Base-by-base conservation (phyloP, 148 eudicot genomes). In the Talinum fruticosum region DNA sequence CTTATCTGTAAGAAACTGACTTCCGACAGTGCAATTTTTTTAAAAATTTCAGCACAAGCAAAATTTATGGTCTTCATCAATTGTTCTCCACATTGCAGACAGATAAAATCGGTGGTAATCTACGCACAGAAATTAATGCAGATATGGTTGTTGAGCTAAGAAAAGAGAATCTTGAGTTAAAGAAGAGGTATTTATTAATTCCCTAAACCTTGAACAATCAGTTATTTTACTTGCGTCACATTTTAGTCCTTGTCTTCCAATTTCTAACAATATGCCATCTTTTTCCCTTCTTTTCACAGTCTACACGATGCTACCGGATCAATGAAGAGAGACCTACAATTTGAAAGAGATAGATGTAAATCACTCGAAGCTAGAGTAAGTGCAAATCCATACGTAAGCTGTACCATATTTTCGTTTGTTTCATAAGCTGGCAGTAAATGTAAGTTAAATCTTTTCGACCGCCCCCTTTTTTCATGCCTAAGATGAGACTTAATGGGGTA, bases 291-390 rank as follows among this genome's bases (percentile, higher is more conserved):
- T 7, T n/a, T 26, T 51, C 49, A 13, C 73, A 80, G 83, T 70
- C 35, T 80, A 70, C 49, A 45, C 3, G 69, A 59, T 69, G 65
- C 79, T 32, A 26, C 19, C 69, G 75, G 51, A 62, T 30, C 68
- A 13, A 74, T 86, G 82, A 26, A 79, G 82, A 75, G 30, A 36
- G 87, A 85, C 69, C 70, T 89, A 79, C 82, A 85, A 59, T 26
- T 64, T 24, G 90, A 86, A 70, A 86, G 54, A 75, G 88, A 87
- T 16, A 81, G 62, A 66, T 21, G 66, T 66, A 76, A 68, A 70
- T 78, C 86, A 78, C 79, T 91, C 19, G 86, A 86, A 85, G 35
- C 71, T 71, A 70, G 83, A 83, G 90, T 89, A 77, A 80, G 82
- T 67, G 34, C 10, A 30, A n/a, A 71, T 19, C 26, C 24, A 7